Conservation (phyloP, 306 rosid species). For the Fragaria iinumae region DNA sequence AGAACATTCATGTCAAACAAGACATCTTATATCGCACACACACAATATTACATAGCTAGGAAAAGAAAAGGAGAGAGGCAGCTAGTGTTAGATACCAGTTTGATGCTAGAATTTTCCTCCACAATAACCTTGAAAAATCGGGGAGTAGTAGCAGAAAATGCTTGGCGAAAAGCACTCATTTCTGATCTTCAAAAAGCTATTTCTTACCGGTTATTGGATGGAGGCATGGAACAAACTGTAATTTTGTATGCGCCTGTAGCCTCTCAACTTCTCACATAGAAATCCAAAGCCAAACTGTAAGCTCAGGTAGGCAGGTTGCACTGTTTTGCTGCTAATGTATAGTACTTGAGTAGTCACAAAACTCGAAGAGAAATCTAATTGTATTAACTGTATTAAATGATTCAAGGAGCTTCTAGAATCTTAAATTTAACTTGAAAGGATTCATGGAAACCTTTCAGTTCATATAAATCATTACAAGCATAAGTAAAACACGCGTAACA, state of each 20-base stretch:
- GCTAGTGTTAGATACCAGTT: neutral
- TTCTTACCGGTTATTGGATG: neutral
- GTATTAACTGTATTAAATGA: no score
- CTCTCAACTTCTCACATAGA: neutral
- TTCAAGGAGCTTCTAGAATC: no score
- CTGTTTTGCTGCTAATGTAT: no score
- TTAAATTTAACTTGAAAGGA: no score
- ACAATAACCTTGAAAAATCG: neutral
- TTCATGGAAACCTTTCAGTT: no score
- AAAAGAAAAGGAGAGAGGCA: neutral
- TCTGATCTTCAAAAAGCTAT: neutral
- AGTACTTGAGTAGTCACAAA: neutral
- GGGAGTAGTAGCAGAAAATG: neutral
- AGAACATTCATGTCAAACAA: no score
- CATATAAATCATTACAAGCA: no score
- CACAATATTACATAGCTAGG: no score
- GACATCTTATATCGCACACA: no score
- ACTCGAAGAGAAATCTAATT: neutral
- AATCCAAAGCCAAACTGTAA: no score
- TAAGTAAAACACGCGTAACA: no score
- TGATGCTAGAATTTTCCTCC: neutral
- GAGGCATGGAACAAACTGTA: neutral
- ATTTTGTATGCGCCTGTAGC: neutral
- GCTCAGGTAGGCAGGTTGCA: neutral
- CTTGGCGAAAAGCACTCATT: neutral